A percentile compares a stretch with the other conserved stretches of the same genome.
These are phyloP conservation scores for Periconia sp. DNA, from an alignment of 2,329 filamentous ascomycete genomes.

Conservation along the genomic window DNA sequence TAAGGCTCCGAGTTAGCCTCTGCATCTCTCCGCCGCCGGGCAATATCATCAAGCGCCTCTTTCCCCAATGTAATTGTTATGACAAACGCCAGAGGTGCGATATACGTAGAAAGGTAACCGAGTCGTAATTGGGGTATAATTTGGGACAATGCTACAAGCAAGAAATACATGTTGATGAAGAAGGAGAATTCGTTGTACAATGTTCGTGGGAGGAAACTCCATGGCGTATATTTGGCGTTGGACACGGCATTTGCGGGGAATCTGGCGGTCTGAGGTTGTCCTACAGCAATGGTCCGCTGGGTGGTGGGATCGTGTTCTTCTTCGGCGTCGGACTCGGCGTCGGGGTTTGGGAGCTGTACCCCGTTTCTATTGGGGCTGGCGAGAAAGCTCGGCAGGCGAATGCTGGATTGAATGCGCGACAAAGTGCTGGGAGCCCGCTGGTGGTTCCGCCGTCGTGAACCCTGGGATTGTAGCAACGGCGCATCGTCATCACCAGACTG, in stretches of 20 bases:
- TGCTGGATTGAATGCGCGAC: conserved; percentile 52
- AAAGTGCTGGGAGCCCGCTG: conserved; percentile 37
- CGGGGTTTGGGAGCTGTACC: conserved; percentile 21
- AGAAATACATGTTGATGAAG: conserved; percentile 99
- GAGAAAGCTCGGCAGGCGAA: conserved; percentile 71
- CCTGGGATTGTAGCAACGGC: conserved; percentile 63
- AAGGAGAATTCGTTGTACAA: conserved; percentile 99
- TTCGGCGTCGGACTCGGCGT: conserved; percentile 46
- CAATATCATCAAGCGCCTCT: conserved; percentile 93
- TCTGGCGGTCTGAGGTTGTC: conserved; percentile 68
- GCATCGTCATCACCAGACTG: conserved; percentile 67
- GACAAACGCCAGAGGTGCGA: conserved; percentile 90
- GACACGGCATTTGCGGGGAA: conserved; percentile 92
- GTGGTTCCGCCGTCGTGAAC: conserved; percentile 23
- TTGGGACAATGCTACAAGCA: conserved; percentile 92
- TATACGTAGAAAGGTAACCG: conserved; percentile 91
- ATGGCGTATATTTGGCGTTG: conserved; percentile 95
- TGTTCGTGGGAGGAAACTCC: conserved; percentile 91
- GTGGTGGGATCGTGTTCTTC: conserved; percentile 62
- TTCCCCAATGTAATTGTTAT: conserved; percentile 91
- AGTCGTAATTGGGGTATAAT: conserved; percentile 87
- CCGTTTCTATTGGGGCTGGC: conserved; percentile 27
- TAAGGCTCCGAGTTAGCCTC: conserved; percentile 95
- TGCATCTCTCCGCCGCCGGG: conserved; percentile 78
- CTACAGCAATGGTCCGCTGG: conserved; percentile 75